These are phyloP conservation scores for Kluyveromyces aestuarii DNA, from an alignment of 805 yeast genomes.

Conservation along the genomic window DNA sequence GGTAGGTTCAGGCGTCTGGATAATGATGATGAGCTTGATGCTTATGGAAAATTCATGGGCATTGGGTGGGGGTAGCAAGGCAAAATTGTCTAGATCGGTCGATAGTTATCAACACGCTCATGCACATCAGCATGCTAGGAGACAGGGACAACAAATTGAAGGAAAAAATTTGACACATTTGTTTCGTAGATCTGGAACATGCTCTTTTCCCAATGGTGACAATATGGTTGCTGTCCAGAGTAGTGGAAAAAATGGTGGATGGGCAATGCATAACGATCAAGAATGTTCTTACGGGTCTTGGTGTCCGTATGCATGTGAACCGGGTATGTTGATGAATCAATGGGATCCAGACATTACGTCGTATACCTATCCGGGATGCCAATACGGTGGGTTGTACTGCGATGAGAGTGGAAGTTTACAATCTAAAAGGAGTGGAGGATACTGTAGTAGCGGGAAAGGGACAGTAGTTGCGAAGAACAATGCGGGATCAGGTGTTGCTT, in stretches of 20 bases:
- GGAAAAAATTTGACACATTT: slow-evolving; percentile 19
- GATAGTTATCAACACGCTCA: slow-evolving; percentile 8
- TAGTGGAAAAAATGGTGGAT: slow-evolving; percentile 56
- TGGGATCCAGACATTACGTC: slow-evolving; percentile 75
- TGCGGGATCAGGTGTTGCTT: slow-evolving; percentile 55
- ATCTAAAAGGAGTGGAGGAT: slow-evolving; percentile 48
- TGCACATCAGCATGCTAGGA: slow-evolving; percentile 15
- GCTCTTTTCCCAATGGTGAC: slow-evolving; percentile 57
- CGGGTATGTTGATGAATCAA: slow-evolving; percentile 80
- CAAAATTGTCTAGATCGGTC: not conserved
- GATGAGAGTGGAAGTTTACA: slow-evolving; percentile 57
- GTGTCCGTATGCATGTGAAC: slow-evolving; percentile 89
- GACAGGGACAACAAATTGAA: slow-evolving; percentile 15
- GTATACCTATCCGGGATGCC: slow-evolving; percentile 69
- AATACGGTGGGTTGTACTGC: slow-evolving; percentile 78
- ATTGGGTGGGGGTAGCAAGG: not conserved
- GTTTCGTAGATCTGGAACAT: slow-evolving; percentile 33
- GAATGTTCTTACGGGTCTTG: slow-evolving; percentile 64
- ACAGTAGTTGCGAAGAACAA: slow-evolving; percentile 54
- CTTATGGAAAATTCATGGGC: not conserved
- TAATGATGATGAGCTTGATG: not conserved
- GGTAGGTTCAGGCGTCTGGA: too few species aligned
- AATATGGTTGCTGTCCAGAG: slow-evolving; percentile 66
- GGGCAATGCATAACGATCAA: slow-evolving; percentile 79
- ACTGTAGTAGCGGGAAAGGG: slow-evolving; percentile 73